Base-by-base conservation (phyloP, 176 grass and related monocot genomes). In the Zoysia japonica region DNA sequence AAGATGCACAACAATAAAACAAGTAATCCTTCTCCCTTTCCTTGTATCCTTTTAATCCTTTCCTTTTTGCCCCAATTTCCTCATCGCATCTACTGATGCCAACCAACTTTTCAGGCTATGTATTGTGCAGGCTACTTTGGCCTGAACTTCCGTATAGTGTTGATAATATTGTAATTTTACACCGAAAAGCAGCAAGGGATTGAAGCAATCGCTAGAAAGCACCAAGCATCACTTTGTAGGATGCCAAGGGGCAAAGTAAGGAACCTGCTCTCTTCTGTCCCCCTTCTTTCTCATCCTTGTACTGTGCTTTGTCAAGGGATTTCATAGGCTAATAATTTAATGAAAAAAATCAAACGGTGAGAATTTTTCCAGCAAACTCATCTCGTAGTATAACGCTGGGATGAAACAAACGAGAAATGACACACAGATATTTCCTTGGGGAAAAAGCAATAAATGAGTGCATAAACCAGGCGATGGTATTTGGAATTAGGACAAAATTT, bases 201-300 rank as follows among this genome's bases (percentile, higher is more conserved):
- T 47, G 42, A 81, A 77, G 15, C 50, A 77, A 57, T 56, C 50
- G 28, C 28, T 28, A 53, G 70, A 47, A 70, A 81, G 82, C 82
- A 89, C 50, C 65, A 65, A 77, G 82, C 60, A 89, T 85, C 78
- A 78, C 50, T 74, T 85, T 67, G 62, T 68, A 78, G 73, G 83
- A 78, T 89, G 72, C 83, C 77, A 82, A 73, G 71, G 61, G 73
- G 67, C 67, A 74, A 85, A 85, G 87, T 42, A 89, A 89, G 82
- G 82, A 82, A 85, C 60, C 78, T 89, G 52, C 82, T 35, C 57
- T 65, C 43, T 77, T 56, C 73, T 62, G 61, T 14, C 60, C 51
- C 66, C 46, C 59, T 67, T 72, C 44, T 71, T 81, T 64, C 70
- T 48, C 77, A 74, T 47, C 28, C 64, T 51, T 71, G 15, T 43